A percentile compares a stretch with the other conserved stretches of the same genome.
Conservation (phyloP, 208 protist species). For the Balamuthia mandrillaris region DNA sequence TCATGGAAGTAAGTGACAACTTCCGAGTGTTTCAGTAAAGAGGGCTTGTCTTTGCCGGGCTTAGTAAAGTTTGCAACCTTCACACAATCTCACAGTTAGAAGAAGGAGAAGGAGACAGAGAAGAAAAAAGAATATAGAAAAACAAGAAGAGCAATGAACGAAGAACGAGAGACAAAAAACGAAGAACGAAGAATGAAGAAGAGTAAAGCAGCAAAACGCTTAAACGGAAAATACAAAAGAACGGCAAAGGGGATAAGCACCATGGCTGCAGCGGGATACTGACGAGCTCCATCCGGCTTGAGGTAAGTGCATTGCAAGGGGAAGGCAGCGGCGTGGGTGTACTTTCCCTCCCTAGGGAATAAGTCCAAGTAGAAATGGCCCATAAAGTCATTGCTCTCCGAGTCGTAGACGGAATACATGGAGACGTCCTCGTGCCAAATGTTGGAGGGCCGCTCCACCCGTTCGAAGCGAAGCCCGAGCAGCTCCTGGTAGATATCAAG, state of each 20-base stretch:
- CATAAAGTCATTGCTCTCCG: not conserved
- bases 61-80: slow-evolving; percentile 64
- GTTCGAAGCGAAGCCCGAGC: slow-evolving; percentile 20
- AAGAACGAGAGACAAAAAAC: too few species aligned
- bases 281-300: not conserved
- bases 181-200: too few species aligned
- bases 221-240: too few species aligned
- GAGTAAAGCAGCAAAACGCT: not conserved
- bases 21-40: slow-evolving; percentile 59
- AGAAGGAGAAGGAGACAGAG: too few species aligned
- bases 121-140: too few species aligned
- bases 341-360: slow-evolving; percentile 64
- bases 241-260: not conserved
- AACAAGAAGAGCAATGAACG: too few species aligned
- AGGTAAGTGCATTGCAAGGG: slow-evolving; percentile 39
- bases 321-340: slow-evolving; percentile 63
- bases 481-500: slow-evolving; percentile 56
- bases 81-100: too few species aligned
- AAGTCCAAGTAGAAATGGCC: slow-evolving; percentile 67
- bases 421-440: slow-evolving; percentile 52
- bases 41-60: slow-evolving; percentile 37
- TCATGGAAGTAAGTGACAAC: slow-evolving; percentile 54
- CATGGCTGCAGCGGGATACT: slow-evolving; percentile 41
- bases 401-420: slow-evolving; percentile 29
- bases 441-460: not conserved